Evolutionary conservation across 208 protist genomes (phyloP).

Genomic region (Plasmodiophora brassicae): DNA sequence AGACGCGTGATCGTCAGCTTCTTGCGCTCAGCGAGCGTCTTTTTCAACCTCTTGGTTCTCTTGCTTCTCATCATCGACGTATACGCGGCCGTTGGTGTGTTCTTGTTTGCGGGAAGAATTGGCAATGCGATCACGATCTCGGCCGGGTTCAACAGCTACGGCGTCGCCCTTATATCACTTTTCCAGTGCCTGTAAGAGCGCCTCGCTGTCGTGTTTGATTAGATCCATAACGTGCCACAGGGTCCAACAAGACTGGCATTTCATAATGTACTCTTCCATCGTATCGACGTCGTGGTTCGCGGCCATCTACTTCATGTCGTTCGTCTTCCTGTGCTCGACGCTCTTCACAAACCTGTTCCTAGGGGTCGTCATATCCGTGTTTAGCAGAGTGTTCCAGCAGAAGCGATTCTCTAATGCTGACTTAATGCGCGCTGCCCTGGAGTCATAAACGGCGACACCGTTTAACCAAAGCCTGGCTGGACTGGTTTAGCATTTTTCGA

Average conservation of each 20-base stretch:
- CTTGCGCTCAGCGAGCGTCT: neutral
- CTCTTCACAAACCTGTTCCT: constrained; percentile 33
- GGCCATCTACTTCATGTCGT: neutral
- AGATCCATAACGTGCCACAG: neutral
- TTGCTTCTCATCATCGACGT: neutral
- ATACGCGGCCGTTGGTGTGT: neutral
- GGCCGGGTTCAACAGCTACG: neutral
- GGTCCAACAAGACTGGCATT: constrained; percentile 7
- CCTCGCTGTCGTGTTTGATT: too few relatives aligned
- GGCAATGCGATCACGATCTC: neutral
- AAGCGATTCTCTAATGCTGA: neutral
- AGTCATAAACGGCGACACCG: too few relatives aligned
- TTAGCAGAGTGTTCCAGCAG: constrained; percentile 1
- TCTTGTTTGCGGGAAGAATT: neutral
- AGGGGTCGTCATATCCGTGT: neutral
- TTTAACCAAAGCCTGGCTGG: too few relatives aligned
- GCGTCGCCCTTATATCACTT: neutral
- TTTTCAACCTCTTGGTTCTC: constrained; percentile 3
- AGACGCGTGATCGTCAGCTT: neutral
- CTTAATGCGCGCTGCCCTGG: neutral
- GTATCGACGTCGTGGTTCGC: neutral
- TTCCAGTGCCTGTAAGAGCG: neutral
- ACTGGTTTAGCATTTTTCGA: too few relatives aligned
- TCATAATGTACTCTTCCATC: constrained; percentile 10
- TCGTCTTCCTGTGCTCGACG: neutral